Evolutionary conservation across 164 flowering plant genomes (phyloP).

Genomic region (Macadamia tetraphylla): DNA sequence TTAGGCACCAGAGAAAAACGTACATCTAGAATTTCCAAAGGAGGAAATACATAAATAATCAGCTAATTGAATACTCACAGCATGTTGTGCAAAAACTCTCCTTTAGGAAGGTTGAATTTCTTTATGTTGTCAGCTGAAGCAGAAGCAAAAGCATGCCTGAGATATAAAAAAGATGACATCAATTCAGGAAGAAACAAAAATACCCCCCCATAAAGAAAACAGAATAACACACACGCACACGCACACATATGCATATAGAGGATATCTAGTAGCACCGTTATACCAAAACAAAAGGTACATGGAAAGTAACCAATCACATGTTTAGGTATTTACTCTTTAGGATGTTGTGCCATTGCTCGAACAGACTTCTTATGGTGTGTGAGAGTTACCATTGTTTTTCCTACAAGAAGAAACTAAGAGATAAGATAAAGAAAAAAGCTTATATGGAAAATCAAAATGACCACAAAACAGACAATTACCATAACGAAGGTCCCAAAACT

Average conservation of each 20-base stretch:
- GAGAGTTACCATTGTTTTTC: constrained; percentile 83
- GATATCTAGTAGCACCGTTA: neutral
- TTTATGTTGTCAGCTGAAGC: constrained; percentile 99
- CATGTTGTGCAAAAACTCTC: constrained; percentile 98
- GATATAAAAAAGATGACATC: constrained; percentile 8
- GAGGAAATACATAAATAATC: neutral
- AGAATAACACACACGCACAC: too few species aligned
- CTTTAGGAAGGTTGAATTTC: constrained; percentile 89
- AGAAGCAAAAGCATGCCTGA: constrained; percentile 87
- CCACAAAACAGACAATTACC: constrained; percentile 34
- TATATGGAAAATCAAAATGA: neutral
- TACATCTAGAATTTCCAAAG: neutral
- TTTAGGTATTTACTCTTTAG: constrained; percentile 65
- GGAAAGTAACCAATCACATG: constrained; percentile 4
- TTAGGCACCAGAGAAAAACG: neutral
- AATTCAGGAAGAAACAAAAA: neutral
- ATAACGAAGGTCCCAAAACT: constrained; percentile 96
- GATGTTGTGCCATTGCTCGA: constrained; percentile 94
- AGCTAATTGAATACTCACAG: constrained; percentile 59
- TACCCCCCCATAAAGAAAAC: too few species aligned
- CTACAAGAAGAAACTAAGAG: constrained; percentile 31
- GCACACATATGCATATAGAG: neutral
- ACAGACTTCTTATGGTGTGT: constrained; percentile 99
- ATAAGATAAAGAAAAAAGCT: constrained; percentile 1
- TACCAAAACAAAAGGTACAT: neutral